Percentiles rank a stretch among this genome's conserved stretches.
phyloP scores from a whole-genome alignment of 768 basidiomycete genomes.

The Termitomyces sp. region DNA sequence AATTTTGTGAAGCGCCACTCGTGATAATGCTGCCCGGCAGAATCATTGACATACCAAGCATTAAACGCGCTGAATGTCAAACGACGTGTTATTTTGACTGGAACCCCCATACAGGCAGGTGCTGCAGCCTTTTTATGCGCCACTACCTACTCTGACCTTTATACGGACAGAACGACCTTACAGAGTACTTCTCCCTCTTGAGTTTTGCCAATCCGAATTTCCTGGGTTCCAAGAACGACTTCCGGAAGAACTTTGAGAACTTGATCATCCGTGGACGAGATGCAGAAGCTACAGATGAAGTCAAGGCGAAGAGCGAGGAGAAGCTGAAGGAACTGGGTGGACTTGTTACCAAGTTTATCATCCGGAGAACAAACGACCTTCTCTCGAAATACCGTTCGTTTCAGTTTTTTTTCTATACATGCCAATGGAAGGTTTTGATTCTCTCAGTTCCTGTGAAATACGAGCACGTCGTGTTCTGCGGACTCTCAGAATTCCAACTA shows the following conservation, averaged over 20 bases:
- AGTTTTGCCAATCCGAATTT: conserved; percentile 93
- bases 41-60: conserved; percentile 83
- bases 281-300: conserved; percentile 72
- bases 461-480: conserved; percentile 95
- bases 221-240: conserved; percentile 83
- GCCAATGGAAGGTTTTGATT: too few species aligned
- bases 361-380: conserved; percentile 88
- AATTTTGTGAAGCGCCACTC: not conserved
- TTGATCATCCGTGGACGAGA: conserved; percentile 88
- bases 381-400: conserved; percentile 89
- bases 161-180: conserved; percentile 70
- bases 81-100: conserved; percentile 89
- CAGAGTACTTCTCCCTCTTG: conserved; percentile 90
- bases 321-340: conserved; percentile 88
- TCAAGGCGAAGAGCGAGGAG: conserved; percentile 78
- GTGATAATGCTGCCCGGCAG: conserved; percentile 31
- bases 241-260: conserved; percentile 93
- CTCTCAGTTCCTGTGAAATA: conserved; percentile 93
- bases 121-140: conserved; percentile 3
- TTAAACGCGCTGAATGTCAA: conserved; percentile 79
- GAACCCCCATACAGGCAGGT: conserved; percentile 83
- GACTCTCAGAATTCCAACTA: conserved; percentile 77
- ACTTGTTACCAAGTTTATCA: conserved; percentile 90
- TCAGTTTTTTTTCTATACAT: not conserved
- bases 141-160: not conserved